Evolutionary conservation across 768 basidiomycete genomes (phyloP), one percentile per base, ranked within the genome.

Genomic region (Phanerodontia chrysosporium): DNA sequence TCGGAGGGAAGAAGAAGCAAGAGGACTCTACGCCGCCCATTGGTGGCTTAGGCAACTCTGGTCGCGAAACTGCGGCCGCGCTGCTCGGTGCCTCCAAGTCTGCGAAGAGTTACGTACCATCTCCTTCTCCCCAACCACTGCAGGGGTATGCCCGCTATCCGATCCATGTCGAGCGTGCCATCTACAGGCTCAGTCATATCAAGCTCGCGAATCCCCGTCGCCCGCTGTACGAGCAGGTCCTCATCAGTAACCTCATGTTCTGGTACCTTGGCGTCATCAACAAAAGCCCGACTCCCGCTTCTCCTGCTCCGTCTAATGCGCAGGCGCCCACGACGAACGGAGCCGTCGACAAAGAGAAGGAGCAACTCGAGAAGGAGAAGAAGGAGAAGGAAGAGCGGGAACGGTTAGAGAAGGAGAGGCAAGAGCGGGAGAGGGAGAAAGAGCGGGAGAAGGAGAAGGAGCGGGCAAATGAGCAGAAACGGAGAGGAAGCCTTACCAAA

Each of bases 251-350:
- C 70, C 76, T 94, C 67, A 97, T 96, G 93, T 98, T 99, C 80
- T 99, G 97, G 97, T 99, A 98, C 71, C 81, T 99, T 36, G 93
- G 95, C 13, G 87, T 98, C 64, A 98, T 98, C 75, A 97, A 98
- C 74, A 95, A 96, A 74, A 83, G 92, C 21, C 88, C 64, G 39
- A 70, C 25, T 58, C 67, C 63, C 57, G 61, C 58, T 68, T 54
- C 76, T 79, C 14, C 72, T 3, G 69, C 76, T 13, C 49, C 71
- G 36, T 65, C 79, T 39, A 63, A 74, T 28, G 62, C 57, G 21
- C 46, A 45, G 55, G 27, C 64, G 27, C 61, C 62, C 30, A 53
- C 64, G 22, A 39, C 57, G 36, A 55, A 68, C 18, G 70, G 69
- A 13, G 65, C 64, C 9, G 72, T 73, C 39, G 70, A 65, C 24